Base-by-base conservation (phyloP, 495 filamentous ascomycete genomes). In the Penicillium goetzii region DNA sequence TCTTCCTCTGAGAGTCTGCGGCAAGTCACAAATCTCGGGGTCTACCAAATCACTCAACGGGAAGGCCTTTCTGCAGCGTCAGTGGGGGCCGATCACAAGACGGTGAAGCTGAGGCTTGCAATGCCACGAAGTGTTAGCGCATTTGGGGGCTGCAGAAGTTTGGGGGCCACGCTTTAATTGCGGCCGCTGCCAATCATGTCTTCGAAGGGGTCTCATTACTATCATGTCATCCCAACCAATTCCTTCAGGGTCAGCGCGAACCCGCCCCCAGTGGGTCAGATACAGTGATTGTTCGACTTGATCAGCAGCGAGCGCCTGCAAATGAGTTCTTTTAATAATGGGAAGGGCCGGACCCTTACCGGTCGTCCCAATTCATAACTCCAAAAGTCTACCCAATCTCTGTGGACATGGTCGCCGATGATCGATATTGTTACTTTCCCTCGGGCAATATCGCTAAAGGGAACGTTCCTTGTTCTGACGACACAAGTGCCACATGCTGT, bases 401-500 rank as follows among this genome's bases (percentile, higher is more conserved):
- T 30, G 25, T 23, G 14, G 26, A 26, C 5, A 51, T 51, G 47
- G 47, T 51, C 25, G 47, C 47, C 55, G 32, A 40, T 38, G 40
- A 52, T 40, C 45, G 30, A 28, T 19, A 43, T 43, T 51, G 55
- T 34, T 57, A 40, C 55, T 57, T 40, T 25, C 55, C 55, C 15
- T 57, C 55, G 7, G 55, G 55, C 21, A n/a, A 38, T 25, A 9
- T 36, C 25, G 55, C 55, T 12, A 21, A 23, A 57, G 55, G 55
- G 7, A 38, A 40, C 36, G 55, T 57, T 11, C 55, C 55, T 26
- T 57, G 55, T 12, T 57, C 55, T 4, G 25, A 38, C 15, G 55
- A 38, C n/a, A 41, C 33, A 30, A 43, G 25, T 57, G 55, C 55
- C 11, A 28, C 55, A n/a, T 57, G 55, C 23, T 57, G 55, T 30